Percentiles rank a stretch among this genome's conserved stretches.
phyloP scores from a whole-genome alignment of 345 rosid species.

The Salix arbutifolia region DNA sequence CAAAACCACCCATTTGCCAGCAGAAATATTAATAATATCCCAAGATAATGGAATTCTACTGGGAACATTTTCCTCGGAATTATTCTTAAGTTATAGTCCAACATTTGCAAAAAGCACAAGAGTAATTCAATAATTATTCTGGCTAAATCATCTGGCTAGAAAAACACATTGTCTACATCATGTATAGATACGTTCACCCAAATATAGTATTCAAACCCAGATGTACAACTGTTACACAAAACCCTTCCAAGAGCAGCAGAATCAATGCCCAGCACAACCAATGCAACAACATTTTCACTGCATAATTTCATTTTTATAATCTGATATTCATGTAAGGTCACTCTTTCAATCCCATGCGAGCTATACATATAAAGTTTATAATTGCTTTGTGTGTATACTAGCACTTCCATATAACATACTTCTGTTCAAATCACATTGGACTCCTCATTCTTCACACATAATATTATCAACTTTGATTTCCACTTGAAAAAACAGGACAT shows the following conservation, averaged over 20 bases:
- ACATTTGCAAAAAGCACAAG: background rate
- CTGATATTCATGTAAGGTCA: too few species aligned
- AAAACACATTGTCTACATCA: background rate
- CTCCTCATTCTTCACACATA: background rate
- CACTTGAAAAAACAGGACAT: background rate
- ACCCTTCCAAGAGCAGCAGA: background rate
- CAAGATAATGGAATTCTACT: background rate
- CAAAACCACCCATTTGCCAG: background rate
- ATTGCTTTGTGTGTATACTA: background rate
- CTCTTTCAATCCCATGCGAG: too few species aligned
- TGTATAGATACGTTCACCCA: background rate
- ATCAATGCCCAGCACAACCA: too few species aligned
- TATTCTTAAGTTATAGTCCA: background rate
- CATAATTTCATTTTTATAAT: too few species aligned
- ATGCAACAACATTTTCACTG: too few species aligned
- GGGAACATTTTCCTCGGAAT: background rate
- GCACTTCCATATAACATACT: background rate
- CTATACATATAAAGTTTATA: too few species aligned
- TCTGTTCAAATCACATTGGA: background rate
- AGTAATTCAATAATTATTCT: background rate
- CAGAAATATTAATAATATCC: background rate
- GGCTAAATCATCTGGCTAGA: background rate
- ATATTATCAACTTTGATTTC: background rate
- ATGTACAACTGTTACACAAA: background rate
- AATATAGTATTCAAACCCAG: background rate